phyloP scores from a whole-genome alignment of 768 basidiomycete genomes.

The Lentinula edodes region DNA sequence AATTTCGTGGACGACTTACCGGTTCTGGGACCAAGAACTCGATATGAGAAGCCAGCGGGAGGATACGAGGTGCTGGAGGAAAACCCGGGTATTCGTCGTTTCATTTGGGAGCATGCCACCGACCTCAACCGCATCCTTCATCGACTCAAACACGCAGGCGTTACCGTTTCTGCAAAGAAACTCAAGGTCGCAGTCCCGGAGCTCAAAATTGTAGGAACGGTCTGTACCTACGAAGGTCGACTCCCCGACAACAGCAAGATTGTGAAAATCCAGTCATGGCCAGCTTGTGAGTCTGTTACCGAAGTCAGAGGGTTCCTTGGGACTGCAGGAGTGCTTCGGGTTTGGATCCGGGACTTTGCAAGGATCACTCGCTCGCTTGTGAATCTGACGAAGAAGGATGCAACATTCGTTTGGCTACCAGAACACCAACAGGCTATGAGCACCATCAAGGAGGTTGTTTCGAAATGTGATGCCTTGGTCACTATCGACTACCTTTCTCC shows the following conservation, averaged over 20 bases:
- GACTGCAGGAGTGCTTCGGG: not conserved
- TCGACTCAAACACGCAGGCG: constrained; percentile 12
- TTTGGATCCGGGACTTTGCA: not conserved
- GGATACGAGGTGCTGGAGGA: constrained; percentile 2
- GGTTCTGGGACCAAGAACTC: constrained; percentile 23
- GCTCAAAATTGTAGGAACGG: constrained; percentile 24
- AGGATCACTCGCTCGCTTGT: not conserved
- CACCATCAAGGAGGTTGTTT: not conserved
- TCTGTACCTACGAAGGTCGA: constrained; percentile 23
- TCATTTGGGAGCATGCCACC: constrained; percentile 30
- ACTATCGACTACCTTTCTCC: constrained; percentile 23
- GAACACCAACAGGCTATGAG: not conserved
- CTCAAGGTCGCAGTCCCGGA: constrained; percentile 18
- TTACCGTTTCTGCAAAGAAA: constrained; percentile 19
- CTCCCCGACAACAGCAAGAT: constrained; percentile 21
- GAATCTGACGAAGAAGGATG: constrained; percentile 8
- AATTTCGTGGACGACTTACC: constrained; percentile 27
- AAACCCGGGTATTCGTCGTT: constrained; percentile 14
- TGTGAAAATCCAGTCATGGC: constrained; percentile 21
- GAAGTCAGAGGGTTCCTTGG: constrained; percentile 19
- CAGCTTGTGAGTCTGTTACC: not conserved
- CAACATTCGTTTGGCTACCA: constrained; percentile 20
- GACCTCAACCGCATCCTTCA: constrained; percentile 16
- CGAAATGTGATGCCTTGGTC: not conserved
- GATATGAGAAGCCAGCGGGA: constrained; percentile 20